phyloP scores from a whole-genome alignment of 164 flowering plant species.

The Magnolia sinica region DNA sequence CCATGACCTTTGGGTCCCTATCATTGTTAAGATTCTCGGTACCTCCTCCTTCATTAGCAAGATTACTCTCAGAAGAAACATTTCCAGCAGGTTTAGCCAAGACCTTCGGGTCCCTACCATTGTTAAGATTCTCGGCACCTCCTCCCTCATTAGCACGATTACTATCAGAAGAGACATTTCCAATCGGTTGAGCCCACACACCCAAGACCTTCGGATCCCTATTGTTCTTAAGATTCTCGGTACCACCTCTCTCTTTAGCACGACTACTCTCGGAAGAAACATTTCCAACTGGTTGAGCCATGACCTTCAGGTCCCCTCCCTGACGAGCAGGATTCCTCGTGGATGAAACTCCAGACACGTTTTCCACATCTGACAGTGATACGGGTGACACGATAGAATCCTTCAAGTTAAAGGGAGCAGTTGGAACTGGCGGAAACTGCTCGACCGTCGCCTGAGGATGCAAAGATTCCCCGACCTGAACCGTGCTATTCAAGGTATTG shows the following conservation, averaged over 20 bases:
- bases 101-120: not conserved
- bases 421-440: constrained; percentile 16
- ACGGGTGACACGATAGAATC: constrained; percentile 26
- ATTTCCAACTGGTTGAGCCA: constrained; percentile 22
- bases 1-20: constrained; percentile 16
- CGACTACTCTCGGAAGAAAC: not conserved
- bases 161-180: not conserved
- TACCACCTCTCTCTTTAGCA: not conserved
- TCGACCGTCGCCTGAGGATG: constrained; percentile 20
- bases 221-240: not conserved
- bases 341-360: not conserved
- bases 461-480: constrained; percentile 16
- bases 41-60: constrained; percentile 17
- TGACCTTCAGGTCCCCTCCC: constrained; percentile 17
- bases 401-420: constrained; percentile 21
- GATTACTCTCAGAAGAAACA: not conserved
- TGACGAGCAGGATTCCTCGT: not conserved
- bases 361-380: constrained; percentile 6
- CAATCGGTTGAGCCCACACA: not conserved
- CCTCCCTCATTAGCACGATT: not conserved
- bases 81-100: constrained; percentile 21
- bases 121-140: not conserved
- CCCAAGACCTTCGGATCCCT: not conserved
- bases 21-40: constrained; percentile 14
- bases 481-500: constrained; percentile 23